A percentile compares a stretch with the other conserved stretches of the same genome.
Conservation (phyloP, 2,329 filamentous ascomycete species). For the Escovopsis sp. region DNA sequence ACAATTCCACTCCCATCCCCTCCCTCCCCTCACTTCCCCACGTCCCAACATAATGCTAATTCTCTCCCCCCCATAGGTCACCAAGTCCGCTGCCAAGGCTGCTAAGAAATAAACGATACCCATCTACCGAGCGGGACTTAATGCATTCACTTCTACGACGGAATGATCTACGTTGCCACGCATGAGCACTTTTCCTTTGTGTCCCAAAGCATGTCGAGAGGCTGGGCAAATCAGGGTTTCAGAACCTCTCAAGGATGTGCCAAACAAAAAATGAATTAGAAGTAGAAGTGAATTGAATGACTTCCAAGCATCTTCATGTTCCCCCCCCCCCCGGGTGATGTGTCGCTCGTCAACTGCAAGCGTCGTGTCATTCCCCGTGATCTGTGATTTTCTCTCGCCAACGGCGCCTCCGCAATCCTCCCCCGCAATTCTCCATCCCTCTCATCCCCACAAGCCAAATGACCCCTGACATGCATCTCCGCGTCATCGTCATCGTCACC, state of each 20-base stretch:
- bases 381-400: too few species aligned
- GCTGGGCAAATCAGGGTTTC: conserved; percentile 22
- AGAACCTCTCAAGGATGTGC: conserved; percentile 31
- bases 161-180: conserved; percentile 28
- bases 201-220: conserved; percentile 30
- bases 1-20: not conserved
- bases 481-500: too few species aligned
- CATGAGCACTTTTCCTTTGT: conserved; percentile 28
- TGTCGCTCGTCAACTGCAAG: too few species aligned
- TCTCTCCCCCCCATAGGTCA: conserved; percentile 22
- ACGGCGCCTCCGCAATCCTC: too few species aligned
- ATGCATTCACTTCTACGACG: conserved; percentile 32
- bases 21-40: not conserved
- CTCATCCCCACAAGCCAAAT: too few species aligned
- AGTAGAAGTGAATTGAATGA: conserved; percentile 28
- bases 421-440: too few species aligned
- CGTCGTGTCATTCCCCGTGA: too few species aligned
- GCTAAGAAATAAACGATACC: conserved; percentile 51
- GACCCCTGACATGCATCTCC: too few species aligned
- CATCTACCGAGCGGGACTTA: conserved; percentile 11
- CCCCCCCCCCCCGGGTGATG: too few species aligned
- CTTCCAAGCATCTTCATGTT: conserved; percentile 1
- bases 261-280: conserved; percentile 31
- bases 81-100: conserved; percentile 60
- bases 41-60: not conserved